Conservation (phyloP, 169 alveolate genomes). For the Plasmodium fragile region DNA sequence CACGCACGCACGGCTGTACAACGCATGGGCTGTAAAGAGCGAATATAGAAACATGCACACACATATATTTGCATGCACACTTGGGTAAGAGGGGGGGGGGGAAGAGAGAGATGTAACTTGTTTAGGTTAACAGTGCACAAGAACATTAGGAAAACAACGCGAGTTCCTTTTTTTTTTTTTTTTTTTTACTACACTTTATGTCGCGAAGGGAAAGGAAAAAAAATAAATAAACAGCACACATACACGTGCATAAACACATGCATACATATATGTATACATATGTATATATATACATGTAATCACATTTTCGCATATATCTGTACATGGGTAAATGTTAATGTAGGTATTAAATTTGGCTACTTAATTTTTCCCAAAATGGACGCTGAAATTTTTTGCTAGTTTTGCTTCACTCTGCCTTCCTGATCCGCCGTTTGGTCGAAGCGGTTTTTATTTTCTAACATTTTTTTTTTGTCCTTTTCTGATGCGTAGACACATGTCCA, state of each 20-base stretch:
- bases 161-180: not conserved
- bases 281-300: not conserved
- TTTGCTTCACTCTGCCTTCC: constrained; percentile 77
- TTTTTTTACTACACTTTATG: not conserved
- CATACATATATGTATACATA: not conserved
- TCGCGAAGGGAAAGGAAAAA: not conserved
- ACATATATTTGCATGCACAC: not conserved
- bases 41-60: not conserved
- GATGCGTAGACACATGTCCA: constrained; percentile 94
- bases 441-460: constrained; percentile 77
- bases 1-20: not conserved
- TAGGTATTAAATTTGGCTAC: not conserved
- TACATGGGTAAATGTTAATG: not conserved
- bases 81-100: too few species aligned
- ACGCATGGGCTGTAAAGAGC: not conserved
- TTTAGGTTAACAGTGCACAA: not conserved
- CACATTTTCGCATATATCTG: not conserved
- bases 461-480: constrained; percentile 75
- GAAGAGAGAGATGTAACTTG: not conserved
- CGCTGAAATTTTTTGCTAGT: constrained; percentile 10
- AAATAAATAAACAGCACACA: not conserved
- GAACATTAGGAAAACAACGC: not conserved
- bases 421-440: constrained; percentile 77
- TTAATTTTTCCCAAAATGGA: constrained; percentile 1
- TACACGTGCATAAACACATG: not conserved